These are phyloP conservation scores for Aspergillus sp. DNA, from an alignment of 2,329 filamentous ascomycete genomes.

Conservation along the genomic window DNA sequence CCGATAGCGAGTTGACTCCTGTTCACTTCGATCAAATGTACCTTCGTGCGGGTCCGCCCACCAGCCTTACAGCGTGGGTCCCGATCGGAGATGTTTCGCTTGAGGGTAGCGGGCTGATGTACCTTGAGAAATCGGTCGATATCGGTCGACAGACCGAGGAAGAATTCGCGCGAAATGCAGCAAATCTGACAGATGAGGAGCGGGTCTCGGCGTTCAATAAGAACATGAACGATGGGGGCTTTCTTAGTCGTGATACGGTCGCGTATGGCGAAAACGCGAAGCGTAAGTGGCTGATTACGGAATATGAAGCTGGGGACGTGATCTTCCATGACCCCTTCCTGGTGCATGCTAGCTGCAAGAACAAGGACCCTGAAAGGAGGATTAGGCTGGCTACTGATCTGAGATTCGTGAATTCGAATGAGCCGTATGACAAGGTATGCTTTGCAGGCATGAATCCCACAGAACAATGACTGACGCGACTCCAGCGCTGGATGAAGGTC, in stretches of 20 bases:
- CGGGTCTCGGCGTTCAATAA: conserved; percentile 23
- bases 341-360: conserved; percentile 41
- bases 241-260: conserved; percentile 19
- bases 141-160: conserved; percentile 3
- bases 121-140: conserved; percentile 25
- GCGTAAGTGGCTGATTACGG: conserved; percentile 31
- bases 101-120: conserved; percentile 42
- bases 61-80: conserved; percentile 26
- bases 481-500: not conserved
- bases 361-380: conserved; percentile 37
- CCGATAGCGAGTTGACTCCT: conserved; percentile 31
- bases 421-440: conserved; percentile 44
- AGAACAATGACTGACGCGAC: not conserved
- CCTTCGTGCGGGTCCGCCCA: conserved; percentile 34
- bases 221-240: conserved; percentile 25
- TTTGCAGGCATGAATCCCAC: no score
- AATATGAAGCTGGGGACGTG: conserved; percentile 36
- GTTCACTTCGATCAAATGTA: conserved; percentile 45
- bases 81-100: conserved; percentile 38
- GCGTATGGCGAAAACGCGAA: conserved; percentile 26
- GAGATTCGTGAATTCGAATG: conserved; percentile 41
- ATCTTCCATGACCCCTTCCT: conserved; percentile 45
- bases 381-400: conserved; percentile 43
- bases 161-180: not conserved
- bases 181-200: conserved; percentile 2